Evolutionary conservation across 768 basidiomycete genomes (phyloP).

Genomic region (Trametes punicea): DNA sequence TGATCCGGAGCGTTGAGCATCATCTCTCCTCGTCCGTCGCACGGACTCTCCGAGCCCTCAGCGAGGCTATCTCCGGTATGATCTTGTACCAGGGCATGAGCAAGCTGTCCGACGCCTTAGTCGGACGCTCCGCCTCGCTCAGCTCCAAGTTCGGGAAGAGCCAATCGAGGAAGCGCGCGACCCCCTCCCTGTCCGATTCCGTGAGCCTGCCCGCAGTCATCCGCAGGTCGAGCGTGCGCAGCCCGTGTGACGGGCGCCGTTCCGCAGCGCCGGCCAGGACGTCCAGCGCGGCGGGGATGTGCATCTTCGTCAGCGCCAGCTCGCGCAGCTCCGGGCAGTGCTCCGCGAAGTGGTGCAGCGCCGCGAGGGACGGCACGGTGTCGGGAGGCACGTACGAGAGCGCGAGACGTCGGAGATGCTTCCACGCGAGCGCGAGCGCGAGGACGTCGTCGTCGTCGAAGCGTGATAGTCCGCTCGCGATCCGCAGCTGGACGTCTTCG

Average conservation of each 20-base stretch:
- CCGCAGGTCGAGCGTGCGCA: neutral
- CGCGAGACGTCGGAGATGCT: neutral
- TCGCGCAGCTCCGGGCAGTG: conserved; percentile 10
- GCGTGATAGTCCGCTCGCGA: neutral
- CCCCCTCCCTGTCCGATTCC: neutral
- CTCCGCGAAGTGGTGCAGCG: conserved; percentile 5
- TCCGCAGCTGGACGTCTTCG: neutral
- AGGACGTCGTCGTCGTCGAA: conserved; percentile 1
- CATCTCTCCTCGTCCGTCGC: too few relatives aligned
- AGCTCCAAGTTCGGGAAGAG: conserved; percentile 12
- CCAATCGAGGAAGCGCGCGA: conserved; percentile 6
- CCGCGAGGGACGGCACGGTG: neutral
- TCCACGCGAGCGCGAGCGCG: conserved; percentile 5
- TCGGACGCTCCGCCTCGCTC: neutral
- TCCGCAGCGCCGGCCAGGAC: neutral
- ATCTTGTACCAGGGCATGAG: too few relatives aligned
- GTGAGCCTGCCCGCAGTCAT: neutral
- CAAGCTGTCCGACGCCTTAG: neutral
- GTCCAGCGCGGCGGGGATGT: neutral
- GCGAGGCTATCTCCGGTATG: too few relatives aligned
- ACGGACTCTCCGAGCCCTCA: too few relatives aligned
- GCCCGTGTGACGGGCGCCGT: neutral
- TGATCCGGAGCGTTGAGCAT: too few relatives aligned
- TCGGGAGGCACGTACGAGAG: neutral
- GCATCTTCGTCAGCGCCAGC: conserved; percentile 3